A percentile compares a stretch with the other conserved stretches of the same genome.
phyloP scores from a whole-genome alignment of 164 flowering plant species.

The Stephania japonica region DNA sequence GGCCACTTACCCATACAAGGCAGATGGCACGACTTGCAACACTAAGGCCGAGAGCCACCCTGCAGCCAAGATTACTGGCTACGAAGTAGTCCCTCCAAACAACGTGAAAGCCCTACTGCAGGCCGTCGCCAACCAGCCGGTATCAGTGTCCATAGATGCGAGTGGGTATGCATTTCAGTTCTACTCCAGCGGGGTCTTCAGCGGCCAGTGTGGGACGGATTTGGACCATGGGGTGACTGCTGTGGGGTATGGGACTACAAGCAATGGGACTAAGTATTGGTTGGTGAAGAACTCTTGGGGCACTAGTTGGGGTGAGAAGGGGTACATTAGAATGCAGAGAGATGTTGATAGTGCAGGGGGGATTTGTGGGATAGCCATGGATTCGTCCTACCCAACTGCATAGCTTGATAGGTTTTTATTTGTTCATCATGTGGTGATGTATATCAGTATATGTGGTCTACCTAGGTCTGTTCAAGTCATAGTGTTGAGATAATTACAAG shows the following conservation, averaged over 20 bases:
- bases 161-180: slow-evolving; percentile 19
- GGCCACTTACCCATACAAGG: slow-evolving; percentile 17
- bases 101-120: slow-evolving; percentile 15
- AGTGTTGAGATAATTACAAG: too few species aligned
- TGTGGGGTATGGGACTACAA: slow-evolving; percentile 20
- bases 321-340: slow-evolving; percentile 24
- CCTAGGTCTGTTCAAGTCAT: too few species aligned
- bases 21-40: slow-evolving; percentile 15
- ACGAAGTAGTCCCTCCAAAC: slow-evolving; percentile 24
- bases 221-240: slow-evolving; percentile 27
- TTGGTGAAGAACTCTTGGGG: slow-evolving; percentile 36
- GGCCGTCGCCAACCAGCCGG: slow-evolving; percentile 26
- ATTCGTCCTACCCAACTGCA: slow-evolving; percentile 24
- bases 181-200: slow-evolving; percentile 25
- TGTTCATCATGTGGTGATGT: too few species aligned
- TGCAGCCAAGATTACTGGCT: slow-evolving; percentile 18
- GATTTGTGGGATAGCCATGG: slow-evolving; percentile 24
- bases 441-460: too few species aligned
- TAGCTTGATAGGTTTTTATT: background rate
- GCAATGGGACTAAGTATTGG: slow-evolving; percentile 28
- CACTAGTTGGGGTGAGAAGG: slow-evolving; percentile 24
- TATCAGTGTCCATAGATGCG: slow-evolving; percentile 30
- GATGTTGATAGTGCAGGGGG: slow-evolving; percentile 21
- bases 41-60: background rate
- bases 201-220: slow-evolving; percentile 18